Conservation (phyloP, 257 asterid species). For the Primulina eburnea region DNA sequence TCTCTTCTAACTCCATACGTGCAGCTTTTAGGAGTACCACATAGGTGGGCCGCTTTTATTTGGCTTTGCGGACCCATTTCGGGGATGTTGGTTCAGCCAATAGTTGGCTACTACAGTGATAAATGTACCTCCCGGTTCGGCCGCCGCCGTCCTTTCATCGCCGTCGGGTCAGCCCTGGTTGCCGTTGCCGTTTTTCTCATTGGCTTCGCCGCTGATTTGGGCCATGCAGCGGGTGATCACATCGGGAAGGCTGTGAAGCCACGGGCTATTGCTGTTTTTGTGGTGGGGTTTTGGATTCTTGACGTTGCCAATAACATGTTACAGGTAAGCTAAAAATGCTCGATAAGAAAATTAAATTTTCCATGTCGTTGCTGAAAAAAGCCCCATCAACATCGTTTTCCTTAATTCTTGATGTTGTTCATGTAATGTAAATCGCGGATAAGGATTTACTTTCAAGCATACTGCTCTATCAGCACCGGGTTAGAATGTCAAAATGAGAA, state of each 20-base stretch:
- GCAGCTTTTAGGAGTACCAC: conserved; percentile 83
- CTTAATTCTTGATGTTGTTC: too few species aligned
- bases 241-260: conserved; percentile 44
- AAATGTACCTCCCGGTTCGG: conserved; percentile 69
- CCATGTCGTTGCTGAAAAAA: too few species aligned
- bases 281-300: conserved; percentile 85
- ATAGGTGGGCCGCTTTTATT: conserved; percentile 64
- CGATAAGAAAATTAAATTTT: too few species aligned
- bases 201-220: conserved; percentile 83
- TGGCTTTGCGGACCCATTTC: conserved; percentile 94
- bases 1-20: conserved; percentile 86
- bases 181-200: conserved; percentile 66
- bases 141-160: conserved; percentile 80
- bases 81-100: conserved; percentile 83
- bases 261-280: conserved; percentile 68
- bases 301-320: conserved; percentile 87
- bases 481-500: too few species aligned
- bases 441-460: too few species aligned
- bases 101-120: conserved; percentile 85
- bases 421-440: too few species aligned
- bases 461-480: too few species aligned
- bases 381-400: too few species aligned
- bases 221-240: conserved; percentile 65
- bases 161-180: conserved; percentile 67
- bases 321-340: conserved; percentile 46